Percentiles rank a stretch among this genome's conserved stretches.
Evolutionary conservation across 2,329 filamentous ascomycete species (phyloP).

Genomic region (Botrytis hyacinthi): DNA sequence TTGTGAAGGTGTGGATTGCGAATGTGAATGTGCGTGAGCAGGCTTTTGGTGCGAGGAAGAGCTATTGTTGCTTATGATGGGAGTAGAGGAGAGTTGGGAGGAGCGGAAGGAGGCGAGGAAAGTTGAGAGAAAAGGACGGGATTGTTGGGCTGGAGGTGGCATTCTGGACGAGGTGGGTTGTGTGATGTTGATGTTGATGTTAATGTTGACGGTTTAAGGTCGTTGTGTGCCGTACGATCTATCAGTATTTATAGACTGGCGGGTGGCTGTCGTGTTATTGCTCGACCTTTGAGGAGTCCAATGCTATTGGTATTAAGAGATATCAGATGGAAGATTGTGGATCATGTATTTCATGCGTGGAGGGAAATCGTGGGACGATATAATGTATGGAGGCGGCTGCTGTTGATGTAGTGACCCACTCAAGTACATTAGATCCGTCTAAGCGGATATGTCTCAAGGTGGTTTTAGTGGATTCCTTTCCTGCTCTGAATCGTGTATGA

Average conservation of each 20-base stretch:
- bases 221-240: not conserved
- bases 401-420: not conserved
- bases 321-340: slow-evolving; percentile 4
- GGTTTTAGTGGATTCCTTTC: not conserved
- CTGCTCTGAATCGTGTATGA: not conserved
- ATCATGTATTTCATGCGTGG: not conserved
- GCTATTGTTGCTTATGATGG: slow-evolving; percentile 28
- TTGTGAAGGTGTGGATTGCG: slow-evolving; percentile 18
- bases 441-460: not conserved
- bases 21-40: slow-evolving; percentile 33
- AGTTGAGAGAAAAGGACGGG: slow-evolving; percentile 38
- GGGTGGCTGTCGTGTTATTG: not conserved
- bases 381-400: not conserved
- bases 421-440: not conserved
- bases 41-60: slow-evolving; percentile 23
- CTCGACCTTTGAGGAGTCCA: not conserved
- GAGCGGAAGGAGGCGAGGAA: slow-evolving; percentile 40
- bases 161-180: not conserved
- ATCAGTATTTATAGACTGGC: not conserved
- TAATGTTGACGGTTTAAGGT: not conserved
- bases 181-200: not conserved
- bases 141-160: slow-evolving; percentile 34
- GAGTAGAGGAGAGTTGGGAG: slow-evolving; percentile 26
- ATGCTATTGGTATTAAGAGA: not conserved
- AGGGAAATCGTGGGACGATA: not conserved